phyloP scores from a whole-genome alignment of 257 asterid species.

The Ballota nigra region DNA sequence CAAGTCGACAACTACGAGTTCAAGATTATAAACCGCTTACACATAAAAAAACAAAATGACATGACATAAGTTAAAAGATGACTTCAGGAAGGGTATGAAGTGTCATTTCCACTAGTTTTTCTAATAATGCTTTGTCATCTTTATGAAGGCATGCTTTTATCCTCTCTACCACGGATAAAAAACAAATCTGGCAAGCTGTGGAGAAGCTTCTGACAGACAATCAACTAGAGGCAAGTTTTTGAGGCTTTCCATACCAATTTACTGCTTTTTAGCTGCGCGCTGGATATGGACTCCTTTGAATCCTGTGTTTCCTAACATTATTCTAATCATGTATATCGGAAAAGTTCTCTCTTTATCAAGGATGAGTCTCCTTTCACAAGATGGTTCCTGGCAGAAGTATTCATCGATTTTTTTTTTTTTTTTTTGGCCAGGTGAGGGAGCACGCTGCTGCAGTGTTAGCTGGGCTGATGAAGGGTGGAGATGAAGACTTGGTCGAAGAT shows the following conservation, averaged over 20 bases:
- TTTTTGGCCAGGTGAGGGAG: conserved; percentile 73
- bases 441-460: conserved; percentile 99
- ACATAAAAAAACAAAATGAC: background rate
- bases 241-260: conserved; percentile 8
- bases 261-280: background rate
- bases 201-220: conserved; percentile 82
- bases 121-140: conserved; percentile 20
- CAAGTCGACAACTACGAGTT: background rate
- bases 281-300: conserved; percentile 1
- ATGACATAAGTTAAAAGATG: background rate
- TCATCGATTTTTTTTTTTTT: conserved; percentile 11
- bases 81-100: background rate
- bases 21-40: background rate
- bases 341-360: background rate
- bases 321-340: background rate
- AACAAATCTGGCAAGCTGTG: conserved; percentile 80
- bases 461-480: conserved; percentile 93
- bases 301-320: background rate
- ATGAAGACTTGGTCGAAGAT: conserved; percentile 63
- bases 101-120: conserved; percentile 1
- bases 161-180: conserved; percentile 65
- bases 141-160: conserved; percentile 80
- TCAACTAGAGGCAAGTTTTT: conserved; percentile 85
- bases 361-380: conserved; percentile 11
- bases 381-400: conserved; percentile 11